Evolutionary conservation across 1,284 basidiomycete genomes (phyloP).

Genomic region (Apiotrichum akiyoshidainum): DNA sequence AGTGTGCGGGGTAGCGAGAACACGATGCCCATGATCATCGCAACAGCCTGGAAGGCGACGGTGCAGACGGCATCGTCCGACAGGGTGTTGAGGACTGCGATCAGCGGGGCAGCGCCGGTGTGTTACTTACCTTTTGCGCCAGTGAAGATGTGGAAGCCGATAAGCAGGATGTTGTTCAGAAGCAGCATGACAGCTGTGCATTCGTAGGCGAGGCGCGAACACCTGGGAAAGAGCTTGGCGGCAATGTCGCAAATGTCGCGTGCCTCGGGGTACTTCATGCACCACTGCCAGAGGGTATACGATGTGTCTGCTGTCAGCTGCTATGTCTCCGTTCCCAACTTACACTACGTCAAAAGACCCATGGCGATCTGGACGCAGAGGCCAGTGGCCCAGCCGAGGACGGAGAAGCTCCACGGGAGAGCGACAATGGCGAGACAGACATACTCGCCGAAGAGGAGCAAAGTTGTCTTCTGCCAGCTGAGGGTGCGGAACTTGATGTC

Average conservation of each 20-base stretch:
- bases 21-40: slow-evolving; percentile 52
- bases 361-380: slow-evolving; percentile 61
- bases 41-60: slow-evolving; percentile 58
- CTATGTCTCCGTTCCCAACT: slow-evolving; percentile 2
- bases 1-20: slow-evolving; percentile 59
- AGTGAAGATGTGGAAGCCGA: slow-evolving; percentile 51
- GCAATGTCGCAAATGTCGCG: slow-evolving; percentile 67
- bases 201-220: slow-evolving; percentile 42
- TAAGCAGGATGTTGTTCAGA: slow-evolving; percentile 46
- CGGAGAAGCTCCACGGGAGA: slow-evolving; percentile 40
- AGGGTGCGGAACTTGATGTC: slow-evolving; percentile 38
- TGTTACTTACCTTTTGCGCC: slow-evolving; percentile 41
- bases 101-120: too few relatives aligned
- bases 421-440: slow-evolving; percentile 50
- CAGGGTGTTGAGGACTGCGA: slow-evolving; percentile 59
- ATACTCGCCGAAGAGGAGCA: slow-evolving; percentile 47
- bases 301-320: slow-evolving; percentile 33
- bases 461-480: slow-evolving; percentile 46
- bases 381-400: slow-evolving; percentile 43
- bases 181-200: slow-evolving; percentile 39
- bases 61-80: slow-evolving; percentile 59
- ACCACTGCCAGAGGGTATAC: slow-evolving; percentile 54
- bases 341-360: slow-evolving; percentile 51
- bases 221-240: slow-evolving; percentile 51
- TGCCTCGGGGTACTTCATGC: slow-evolving; percentile 60